Evolutionary conservation across 2,329 filamentous ascomycete species (phyloP), one percentile per base, ranked within the genome.

Genomic region (Ophiosphaerella korrae): DNA sequence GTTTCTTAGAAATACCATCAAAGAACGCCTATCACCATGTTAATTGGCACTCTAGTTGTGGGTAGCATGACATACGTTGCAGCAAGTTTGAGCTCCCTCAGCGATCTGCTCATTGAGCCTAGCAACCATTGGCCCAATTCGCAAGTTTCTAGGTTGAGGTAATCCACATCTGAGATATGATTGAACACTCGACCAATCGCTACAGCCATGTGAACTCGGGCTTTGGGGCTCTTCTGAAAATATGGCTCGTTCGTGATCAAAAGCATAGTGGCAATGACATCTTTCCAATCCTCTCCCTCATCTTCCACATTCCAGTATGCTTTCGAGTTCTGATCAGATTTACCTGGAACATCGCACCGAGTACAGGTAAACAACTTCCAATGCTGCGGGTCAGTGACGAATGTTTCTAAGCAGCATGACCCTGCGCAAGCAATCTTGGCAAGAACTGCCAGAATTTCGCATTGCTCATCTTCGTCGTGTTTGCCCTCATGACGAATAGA

Each of bases 11-110:
- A 94, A 95, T 0, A 81, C 77, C 41, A 85, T 79, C 23, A 93
- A 70, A 0, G 87, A 84, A 52, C 84, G 82, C 32, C 85, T 88
- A 42, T 32, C 26, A 34, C 12, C 5, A 13, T 5, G 33, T 55
- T 12, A 55, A 39, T 36, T 18, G 13, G 29, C 3, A 5, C 16
- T 33, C 12, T 9, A 21, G 33, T 12, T 24, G 35, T 14, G 5
- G 14, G 34, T 11, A 16, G 7, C 24, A 11, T 5, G 14, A 69
- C 76, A 65, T 78, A 88, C 79, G 88, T 89, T 50, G 92, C 89
- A 33, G 88, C 88, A 62, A 97, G 84, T 29, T 93, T 86, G 24
- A 97, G 77, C 70, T 97, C 94, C 66, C 93, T 84, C 16, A 91
- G 74, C 1, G 92, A 95, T 72, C 92, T 96, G 57, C 88, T 87